A percentile compares a stretch with the other conserved stretches of the same genome.
phyloP scores from a whole-genome alignment of 495 filamentous ascomycete genomes.

The Penicillium antarcticum region DNA sequence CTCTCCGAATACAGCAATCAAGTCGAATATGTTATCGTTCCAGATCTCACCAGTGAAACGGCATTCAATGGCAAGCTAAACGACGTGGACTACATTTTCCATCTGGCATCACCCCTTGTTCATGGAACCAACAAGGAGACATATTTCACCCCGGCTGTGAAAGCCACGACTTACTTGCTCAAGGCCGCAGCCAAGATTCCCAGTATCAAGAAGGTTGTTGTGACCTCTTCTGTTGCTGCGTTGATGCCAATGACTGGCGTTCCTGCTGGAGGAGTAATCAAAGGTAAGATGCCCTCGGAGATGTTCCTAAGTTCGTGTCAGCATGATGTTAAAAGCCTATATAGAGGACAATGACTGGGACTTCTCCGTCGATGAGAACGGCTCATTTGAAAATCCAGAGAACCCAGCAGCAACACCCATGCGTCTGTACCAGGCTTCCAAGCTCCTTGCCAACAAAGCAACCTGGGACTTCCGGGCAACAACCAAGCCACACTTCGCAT shows the following conservation, averaged over 20 bases:
- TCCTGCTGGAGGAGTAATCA: constrained; percentile 21
- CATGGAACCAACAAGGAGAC: constrained; percentile 21
- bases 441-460: constrained; percentile 28
- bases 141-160: constrained; percentile 29
- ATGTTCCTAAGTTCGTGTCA: neutral
- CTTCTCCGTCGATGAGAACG: constrained; percentile 20
- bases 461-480: constrained; percentile 20
- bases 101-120: constrained; percentile 38
- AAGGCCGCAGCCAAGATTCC: constrained; percentile 24
- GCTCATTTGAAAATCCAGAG: constrained; percentile 13
- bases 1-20: constrained; percentile 13
- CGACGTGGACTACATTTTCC: constrained; percentile 36
- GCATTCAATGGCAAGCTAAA: constrained; percentile 28
- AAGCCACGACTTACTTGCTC: constrained; percentile 30
- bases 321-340: neutral
- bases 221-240: constrained; percentile 32
- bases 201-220: constrained; percentile 33
- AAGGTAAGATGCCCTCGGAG: constrained; percentile 13
- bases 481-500: constrained; percentile 22
- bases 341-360: constrained; percentile 33
- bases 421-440: constrained; percentile 28
- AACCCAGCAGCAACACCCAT: constrained; percentile 12
- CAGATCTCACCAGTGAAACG: constrained; percentile 28
- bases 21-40: constrained; percentile 27
- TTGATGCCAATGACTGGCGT: constrained; percentile 26